Evolutionary conservation across 1,284 basidiomycete genomes (phyloP).

Genomic region (Ustilago trichophora): DNA sequence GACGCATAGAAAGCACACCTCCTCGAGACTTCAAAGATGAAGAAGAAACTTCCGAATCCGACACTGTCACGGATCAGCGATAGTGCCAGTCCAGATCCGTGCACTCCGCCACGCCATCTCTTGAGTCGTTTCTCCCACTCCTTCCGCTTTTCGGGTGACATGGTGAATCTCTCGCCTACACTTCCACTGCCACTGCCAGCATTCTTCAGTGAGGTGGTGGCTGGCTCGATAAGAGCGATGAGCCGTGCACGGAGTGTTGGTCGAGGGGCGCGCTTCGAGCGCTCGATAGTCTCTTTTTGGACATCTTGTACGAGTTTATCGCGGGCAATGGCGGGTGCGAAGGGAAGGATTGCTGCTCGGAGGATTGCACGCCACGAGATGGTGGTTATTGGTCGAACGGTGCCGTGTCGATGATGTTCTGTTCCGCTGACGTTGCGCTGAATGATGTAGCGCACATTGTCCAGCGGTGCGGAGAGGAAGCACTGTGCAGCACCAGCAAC

Average conservation of each 20-base stretch:
- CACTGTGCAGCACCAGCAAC: constrained; percentile 67
- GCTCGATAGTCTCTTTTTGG: constrained; percentile 38
- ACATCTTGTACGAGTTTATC: constrained; percentile 50
- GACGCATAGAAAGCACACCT: constrained; percentile 60
- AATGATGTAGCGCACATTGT: constrained; percentile 68
- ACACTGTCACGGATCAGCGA: constrained; percentile 65
- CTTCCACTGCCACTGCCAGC: constrained; percentile 8
- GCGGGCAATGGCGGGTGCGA: constrained; percentile 48
- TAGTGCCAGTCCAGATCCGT: constrained; percentile 63
- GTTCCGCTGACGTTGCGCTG: constrained; percentile 42
- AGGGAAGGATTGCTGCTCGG: constrained; percentile 62
- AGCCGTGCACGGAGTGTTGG: constrained; percentile 20
- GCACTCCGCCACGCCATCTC: constrained; percentile 56
- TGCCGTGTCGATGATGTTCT: neutral
- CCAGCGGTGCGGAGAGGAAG: constrained; percentile 67
- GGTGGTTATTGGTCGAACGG: constrained; percentile 9
- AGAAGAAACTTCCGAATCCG: constrained; percentile 67
- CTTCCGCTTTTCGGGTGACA: constrained; percentile 47
- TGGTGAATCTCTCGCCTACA: constrained; percentile 14
- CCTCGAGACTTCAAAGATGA: constrained; percentile 67
- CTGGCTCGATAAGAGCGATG: constrained; percentile 23
- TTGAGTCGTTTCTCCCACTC: constrained; percentile 60
- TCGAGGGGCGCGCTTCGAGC: constrained; percentile 23
- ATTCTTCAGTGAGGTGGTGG: constrained; percentile 11
- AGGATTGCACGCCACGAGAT: constrained; percentile 61